These are phyloP conservation scores for Labyrinthula sp. DNA, from an alignment of 352 stramenopile genomes.

Conservation along the genomic window DNA sequence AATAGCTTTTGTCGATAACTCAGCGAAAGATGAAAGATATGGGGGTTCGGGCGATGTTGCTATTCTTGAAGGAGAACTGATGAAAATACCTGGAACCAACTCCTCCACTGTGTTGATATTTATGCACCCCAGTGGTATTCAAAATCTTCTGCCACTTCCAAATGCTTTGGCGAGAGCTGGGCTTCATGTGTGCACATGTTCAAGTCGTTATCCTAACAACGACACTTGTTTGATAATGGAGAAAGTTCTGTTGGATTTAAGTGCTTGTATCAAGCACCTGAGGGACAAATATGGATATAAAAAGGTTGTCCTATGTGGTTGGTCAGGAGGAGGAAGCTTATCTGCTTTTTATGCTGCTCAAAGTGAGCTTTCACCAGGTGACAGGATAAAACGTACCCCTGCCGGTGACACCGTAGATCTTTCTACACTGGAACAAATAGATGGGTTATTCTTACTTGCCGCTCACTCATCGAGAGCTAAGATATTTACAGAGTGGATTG, in stretches of 20 bases:
- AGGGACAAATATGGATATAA: constrained; percentile 2
- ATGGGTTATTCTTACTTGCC: constrained; percentile 16
- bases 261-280: constrained; percentile 11
- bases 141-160: constrained; percentile 24
- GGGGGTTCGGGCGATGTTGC: constrained; percentile 15
- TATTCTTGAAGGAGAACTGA: constrained; percentile 20
- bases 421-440: neutral
- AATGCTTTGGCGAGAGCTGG: constrained; percentile 16
- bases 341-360: constrained; percentile 23
- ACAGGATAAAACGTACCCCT: constrained; percentile 13
- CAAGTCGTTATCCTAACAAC: constrained; percentile 26
- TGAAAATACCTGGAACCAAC: constrained; percentile 4
- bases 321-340: constrained; percentile 17
- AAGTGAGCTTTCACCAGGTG: constrained; percentile 8
- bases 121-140: constrained; percentile 27
- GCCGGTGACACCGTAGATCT: constrained; percentile 17
- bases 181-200: constrained; percentile 18
- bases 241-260: constrained; percentile 22
- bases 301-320: constrained; percentile 24
- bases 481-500: constrained; percentile 28
- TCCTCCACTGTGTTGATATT: constrained; percentile 8
- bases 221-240: constrained; percentile 28
- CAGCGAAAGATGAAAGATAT: constrained; percentile 12
- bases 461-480: constrained; percentile 15
- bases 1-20: constrained; percentile 21